Conservation (phyloP, 805 yeast species). For the Yueomyces sp. region DNA sequence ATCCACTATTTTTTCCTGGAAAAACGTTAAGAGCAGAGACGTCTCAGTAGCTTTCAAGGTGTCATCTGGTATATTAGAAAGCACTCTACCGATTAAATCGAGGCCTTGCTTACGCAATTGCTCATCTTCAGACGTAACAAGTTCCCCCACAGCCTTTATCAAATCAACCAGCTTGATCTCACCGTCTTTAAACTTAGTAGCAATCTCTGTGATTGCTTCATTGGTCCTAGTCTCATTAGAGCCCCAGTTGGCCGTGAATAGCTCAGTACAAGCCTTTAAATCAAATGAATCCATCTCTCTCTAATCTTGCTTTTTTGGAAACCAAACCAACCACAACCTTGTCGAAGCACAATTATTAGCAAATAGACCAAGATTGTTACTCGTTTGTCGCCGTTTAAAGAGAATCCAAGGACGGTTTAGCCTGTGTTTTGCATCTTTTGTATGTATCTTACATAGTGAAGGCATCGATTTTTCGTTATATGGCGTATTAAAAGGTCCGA, state of each 20-base stretch:
- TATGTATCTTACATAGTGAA: too few species aligned
- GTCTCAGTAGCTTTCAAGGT: conserved; percentile 28
- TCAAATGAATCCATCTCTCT: not conserved
- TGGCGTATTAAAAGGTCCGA: too few species aligned
- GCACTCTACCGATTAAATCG: conserved; percentile 28
- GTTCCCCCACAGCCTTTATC: conserved; percentile 46
- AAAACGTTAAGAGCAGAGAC: conserved; percentile 35
- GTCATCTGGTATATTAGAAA: conserved; percentile 19
- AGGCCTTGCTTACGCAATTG: conserved; percentile 37
- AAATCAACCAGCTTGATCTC: conserved; percentile 33
- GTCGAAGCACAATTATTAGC: too few species aligned
- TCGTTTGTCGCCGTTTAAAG: too few species aligned
- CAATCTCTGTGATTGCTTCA: conserved; percentile 19
- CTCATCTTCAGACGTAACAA: conserved; percentile 47
- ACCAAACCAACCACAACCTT: too few species aligned
- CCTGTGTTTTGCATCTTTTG: too few species aligned
- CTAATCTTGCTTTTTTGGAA: too few species aligned
- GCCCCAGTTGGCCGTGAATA: conserved; percentile 26
- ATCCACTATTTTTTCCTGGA: conserved; percentile 56
- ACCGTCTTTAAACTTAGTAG: conserved; percentile 14
- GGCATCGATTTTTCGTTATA: too few species aligned
- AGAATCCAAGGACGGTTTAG: too few species aligned
- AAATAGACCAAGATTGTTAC: too few species aligned
- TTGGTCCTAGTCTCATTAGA: conserved; percentile 21
- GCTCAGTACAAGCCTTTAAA: not conserved